Evolutionary conservation across 2,329 filamentous ascomycete genomes (phyloP).

Genomic region (Capronia epimyces): DNA sequence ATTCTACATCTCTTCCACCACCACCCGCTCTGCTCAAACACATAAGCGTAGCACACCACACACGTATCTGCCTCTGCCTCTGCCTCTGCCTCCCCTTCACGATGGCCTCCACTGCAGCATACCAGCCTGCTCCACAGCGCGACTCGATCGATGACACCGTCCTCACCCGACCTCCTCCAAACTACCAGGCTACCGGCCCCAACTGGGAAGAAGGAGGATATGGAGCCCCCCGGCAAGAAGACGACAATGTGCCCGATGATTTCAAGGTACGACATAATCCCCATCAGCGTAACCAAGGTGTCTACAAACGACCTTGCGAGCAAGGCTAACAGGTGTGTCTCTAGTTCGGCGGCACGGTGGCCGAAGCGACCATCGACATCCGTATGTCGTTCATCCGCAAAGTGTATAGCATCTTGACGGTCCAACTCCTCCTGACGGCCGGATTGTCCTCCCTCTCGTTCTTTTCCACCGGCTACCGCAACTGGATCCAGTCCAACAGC

Average conservation of each 20-base stretch:
- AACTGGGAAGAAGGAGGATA: constrained; percentile 55
- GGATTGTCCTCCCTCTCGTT: constrained; percentile 78
- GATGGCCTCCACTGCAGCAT: constrained; percentile 55
- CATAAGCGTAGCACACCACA: not conserved
- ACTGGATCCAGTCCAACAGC: constrained; percentile 78
- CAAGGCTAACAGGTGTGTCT: not conserved
- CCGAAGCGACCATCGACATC: constrained; percentile 90
- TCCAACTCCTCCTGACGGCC: constrained; percentile 81
- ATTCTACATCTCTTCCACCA: not conserved
- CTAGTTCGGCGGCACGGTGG: constrained; percentile 85
- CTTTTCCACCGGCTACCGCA: constrained; percentile 70
- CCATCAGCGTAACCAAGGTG: too few relatives aligned
- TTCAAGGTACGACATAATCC: constrained; percentile 76
- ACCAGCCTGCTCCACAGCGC: constrained; percentile 73
- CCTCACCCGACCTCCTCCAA: constrained; percentile 75
- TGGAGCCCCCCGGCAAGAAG: constrained; percentile 59
- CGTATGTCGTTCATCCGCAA: constrained; percentile 96
- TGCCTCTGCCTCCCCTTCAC: not conserved
- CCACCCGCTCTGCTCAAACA: not conserved
- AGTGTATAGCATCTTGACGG: constrained; percentile 96
- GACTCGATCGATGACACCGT: constrained; percentile 71
- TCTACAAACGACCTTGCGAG: constrained; percentile 15
- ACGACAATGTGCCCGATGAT: constrained; percentile 91
- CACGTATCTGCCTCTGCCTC: not conserved
- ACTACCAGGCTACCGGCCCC: constrained; percentile 61